Conservation (phyloP, 1,139 yeast species). For the Yamadazyma diddensiae region DNA sequence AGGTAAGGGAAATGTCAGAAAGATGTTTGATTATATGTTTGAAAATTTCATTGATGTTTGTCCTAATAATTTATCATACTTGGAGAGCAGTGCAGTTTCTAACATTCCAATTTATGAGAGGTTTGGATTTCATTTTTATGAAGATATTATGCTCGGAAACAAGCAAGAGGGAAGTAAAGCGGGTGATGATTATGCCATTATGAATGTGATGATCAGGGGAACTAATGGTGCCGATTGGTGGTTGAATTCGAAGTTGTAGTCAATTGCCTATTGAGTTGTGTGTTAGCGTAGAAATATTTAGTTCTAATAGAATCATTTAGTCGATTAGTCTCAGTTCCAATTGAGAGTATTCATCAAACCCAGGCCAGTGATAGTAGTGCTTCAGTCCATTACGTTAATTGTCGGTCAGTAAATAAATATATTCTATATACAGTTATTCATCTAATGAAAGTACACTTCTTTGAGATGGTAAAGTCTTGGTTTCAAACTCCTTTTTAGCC, state of each 20-base stretch:
- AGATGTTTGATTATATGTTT: slow-evolving; percentile 56
- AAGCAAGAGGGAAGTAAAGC: slow-evolving; percentile 29
- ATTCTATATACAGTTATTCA: too few species aligned
- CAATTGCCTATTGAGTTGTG: too few species aligned
- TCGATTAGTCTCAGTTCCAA: too few species aligned
- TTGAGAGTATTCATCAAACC: too few species aligned
- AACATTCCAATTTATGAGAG: slow-evolving; percentile 58
- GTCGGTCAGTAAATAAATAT: too few species aligned
- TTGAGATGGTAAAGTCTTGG: slow-evolving; percentile 57
- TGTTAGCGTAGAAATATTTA: too few species aligned
- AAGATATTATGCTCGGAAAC: slow-evolving; percentile 50
- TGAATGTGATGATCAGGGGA: slow-evolving; percentile 60
- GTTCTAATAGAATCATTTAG: too few species aligned
- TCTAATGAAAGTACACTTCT: slow-evolving; percentile 62
- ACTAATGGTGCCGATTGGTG: slow-evolving; percentile 40
- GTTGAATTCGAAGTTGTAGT: not conserved
- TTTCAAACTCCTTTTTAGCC: slow-evolving; percentile 33
- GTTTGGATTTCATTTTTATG: slow-evolving; percentile 53
- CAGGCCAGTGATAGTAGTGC: too few species aligned
- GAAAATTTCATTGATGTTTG: slow-evolving; percentile 46
- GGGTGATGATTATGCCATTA: slow-evolving; percentile 49
- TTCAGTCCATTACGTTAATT: too few species aligned
- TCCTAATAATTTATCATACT: slow-evolving; percentile 43
- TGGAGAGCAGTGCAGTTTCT: slow-evolving; percentile 54
- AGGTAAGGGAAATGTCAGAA: slow-evolving; percentile 67